Percentiles rank a stretch among this genome's conserved stretches.
Conservation (phyloP, 2,329 filamentous ascomycete genomes). For the Fusarium algeriense region DNA sequence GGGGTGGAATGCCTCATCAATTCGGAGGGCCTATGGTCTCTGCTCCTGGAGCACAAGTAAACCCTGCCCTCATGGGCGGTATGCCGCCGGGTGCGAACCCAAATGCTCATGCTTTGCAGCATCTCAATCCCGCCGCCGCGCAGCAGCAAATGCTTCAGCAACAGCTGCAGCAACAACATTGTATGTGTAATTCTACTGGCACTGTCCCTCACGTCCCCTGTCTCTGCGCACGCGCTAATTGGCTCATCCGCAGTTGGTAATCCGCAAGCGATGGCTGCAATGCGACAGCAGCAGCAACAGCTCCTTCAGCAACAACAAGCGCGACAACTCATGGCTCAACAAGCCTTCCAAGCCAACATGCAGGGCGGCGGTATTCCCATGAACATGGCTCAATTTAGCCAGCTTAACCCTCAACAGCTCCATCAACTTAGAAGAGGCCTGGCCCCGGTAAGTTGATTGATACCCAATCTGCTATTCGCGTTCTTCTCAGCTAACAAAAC, state of each 20-base stretch:
- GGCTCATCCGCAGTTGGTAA: slow-evolving; percentile 50
- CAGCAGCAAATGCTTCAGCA: slow-evolving; percentile 70
- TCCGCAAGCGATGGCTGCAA: slow-evolving; percentile 55
- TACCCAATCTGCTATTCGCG: neutral
- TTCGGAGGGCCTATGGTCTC: slow-evolving; percentile 77
- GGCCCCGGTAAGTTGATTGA: slow-evolving; percentile 55
- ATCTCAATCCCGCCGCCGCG: slow-evolving; percentile 74
- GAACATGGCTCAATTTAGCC: slow-evolving; percentile 63
- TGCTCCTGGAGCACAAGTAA: slow-evolving; percentile 78
- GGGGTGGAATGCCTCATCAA: slow-evolving; percentile 74
- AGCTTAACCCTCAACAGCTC: slow-evolving; percentile 65
- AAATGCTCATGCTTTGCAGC: slow-evolving; percentile 78
- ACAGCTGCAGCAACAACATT: slow-evolving; percentile 55
- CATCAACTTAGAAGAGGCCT: slow-evolving; percentile 60
- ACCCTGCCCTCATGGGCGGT: slow-evolving; percentile 79
- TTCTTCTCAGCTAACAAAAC: slow-evolving; percentile 30
- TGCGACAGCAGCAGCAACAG: slow-evolving; percentile 70
- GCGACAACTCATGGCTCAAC: slow-evolving; percentile 67
- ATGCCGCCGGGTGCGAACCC: slow-evolving; percentile 78
- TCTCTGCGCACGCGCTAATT: slow-evolving; percentile 27
- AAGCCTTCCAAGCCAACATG: slow-evolving; percentile 66
- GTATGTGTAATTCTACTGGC: slow-evolving; percentile 43
- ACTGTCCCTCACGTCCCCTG: slow-evolving; percentile 18
- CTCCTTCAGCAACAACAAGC: slow-evolving; percentile 68
- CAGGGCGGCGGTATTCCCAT: slow-evolving; percentile 64